Evolutionary conservation across 2,329 filamentous ascomycete genomes (phyloP), one percentile per base, ranked within the genome.

Genomic region (Fusarium kyushuense): DNA sequence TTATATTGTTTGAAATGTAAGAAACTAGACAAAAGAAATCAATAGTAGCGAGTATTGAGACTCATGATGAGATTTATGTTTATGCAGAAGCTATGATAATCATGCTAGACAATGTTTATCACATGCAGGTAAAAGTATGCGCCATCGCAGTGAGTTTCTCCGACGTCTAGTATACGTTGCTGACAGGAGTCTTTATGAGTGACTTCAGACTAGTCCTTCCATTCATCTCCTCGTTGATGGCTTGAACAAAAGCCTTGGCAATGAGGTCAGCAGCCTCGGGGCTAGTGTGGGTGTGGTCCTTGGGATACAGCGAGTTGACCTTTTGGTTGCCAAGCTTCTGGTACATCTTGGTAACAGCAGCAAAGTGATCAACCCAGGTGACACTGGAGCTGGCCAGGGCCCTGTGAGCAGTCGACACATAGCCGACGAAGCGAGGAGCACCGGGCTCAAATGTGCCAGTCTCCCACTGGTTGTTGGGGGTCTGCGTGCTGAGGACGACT

Each of bases 271-370:
- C 87, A n/a, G 87, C 84, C 29, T 77, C 79, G 0, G 85, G 79
- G 52, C 82, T 84, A 3, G 88, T 89, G 74, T 90, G 89, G 0
- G 88, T 90, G 75, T 90, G 88, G 69, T 90, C 88, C 21, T 81
- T 81, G 0, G 87, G 86, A 63, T 84, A 91, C 64, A 84, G 80
- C 1, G 79, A 77, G 73, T 88, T 83, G 27, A 88, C 85, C 5
- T 78, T 80, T 1, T 77, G 62, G 40, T 77, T 78, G 0, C 88
- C 87, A 45, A 88, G 71, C 16, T 79, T 78, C 73, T 83, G 74
- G 74, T 84, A 88, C 38, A 82, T 83, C 65, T 84, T 81, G 5
- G 84, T 86, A 7, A 84, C 83, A 68, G 89, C 89, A 36, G 80
- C 79, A n/a, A 86, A 85, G 70, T 91, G 88, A 29, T 89, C 84